phyloP scores from a whole-genome alignment of 805 yeast species.

The Kluyveromyces wickerhamii region DNA sequence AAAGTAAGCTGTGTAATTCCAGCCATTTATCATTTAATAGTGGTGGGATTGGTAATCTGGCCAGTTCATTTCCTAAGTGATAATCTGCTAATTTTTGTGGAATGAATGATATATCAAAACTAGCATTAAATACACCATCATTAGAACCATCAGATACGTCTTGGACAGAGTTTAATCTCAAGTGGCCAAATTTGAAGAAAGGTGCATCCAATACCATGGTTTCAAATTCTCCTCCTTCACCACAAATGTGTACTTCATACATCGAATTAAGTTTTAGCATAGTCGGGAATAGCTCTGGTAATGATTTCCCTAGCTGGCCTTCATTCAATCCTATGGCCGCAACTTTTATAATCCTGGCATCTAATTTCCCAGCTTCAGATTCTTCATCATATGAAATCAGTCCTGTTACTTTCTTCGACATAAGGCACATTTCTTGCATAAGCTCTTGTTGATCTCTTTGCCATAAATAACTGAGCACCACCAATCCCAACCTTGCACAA shows the following conservation, averaged over 20 bases:
- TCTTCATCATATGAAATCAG: constrained; percentile 12
- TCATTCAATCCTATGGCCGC: constrained; percentile 82
- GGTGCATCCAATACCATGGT: constrained; percentile 89
- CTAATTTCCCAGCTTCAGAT: constrained; percentile 31
- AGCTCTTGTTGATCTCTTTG: constrained; percentile 74
- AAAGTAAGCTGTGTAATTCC: constrained; percentile 6
- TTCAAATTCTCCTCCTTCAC: constrained; percentile 99
- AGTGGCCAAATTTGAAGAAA: constrained; percentile 50
- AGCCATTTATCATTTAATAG: constrained; percentile 20
- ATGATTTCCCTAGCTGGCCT: constrained; percentile 57
- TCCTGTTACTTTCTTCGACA: constrained; percentile 16
- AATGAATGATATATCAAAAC: constrained; percentile 41
- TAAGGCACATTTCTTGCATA: constrained; percentile 68
- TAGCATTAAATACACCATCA: constrained; percentile 67
- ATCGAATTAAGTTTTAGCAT: constrained; percentile 47
- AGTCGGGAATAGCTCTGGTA: constrained; percentile 53
- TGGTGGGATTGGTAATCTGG: constrained; percentile 29
- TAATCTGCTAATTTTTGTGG: constrained; percentile 5
- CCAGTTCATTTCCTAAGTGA: constrained; percentile 25
- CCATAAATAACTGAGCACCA: constrained; percentile 78
- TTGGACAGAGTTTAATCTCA: constrained; percentile 35
- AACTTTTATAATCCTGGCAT: constrained; percentile 83
- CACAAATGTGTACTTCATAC: constrained; percentile 89
- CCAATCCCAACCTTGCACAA: constrained; percentile 62
- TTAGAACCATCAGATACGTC: constrained; percentile 35